Evolutionary conservation across 1,139 yeast genomes (phyloP), one percentile per base, ranked within the genome.

Genomic region (Magnusiomyces paraingens): DNA sequence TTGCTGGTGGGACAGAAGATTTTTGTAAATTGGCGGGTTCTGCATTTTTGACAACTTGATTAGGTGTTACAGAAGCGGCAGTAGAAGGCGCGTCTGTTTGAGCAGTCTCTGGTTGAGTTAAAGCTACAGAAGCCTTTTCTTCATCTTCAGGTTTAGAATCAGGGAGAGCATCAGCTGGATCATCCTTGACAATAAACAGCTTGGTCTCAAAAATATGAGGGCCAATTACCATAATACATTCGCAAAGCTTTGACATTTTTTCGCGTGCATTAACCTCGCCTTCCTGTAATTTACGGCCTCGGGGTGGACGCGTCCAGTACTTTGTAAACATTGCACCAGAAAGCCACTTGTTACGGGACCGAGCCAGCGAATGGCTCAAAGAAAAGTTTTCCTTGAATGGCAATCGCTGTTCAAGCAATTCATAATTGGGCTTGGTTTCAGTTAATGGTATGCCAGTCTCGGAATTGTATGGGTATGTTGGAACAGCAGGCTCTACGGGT

Each of bases 241-340:
- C 97, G 62, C 94, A 82, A 56, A 93, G 72, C 65, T 89, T 89
- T 55, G 89, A 86, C 96, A 91, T 90, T 52, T 84, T 84, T 61
- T 93, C 98, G 61, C 95, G 75, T 39, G 85, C 85, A 66, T 81
- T 81, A 10, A 75, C 64, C 51, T 72, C 70, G 55, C 73, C 72
- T 42, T 79, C 73, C 40, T 84, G 76, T 14, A 68, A 67, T 75
- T 61, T 82, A 70, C 61, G 77, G 66, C 79, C 81, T 78, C 81
- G 79, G 12, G 54, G 90, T 73, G 74, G 75, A 29, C 75, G 62
- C 2, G 73, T 66, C 96, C 97, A 91, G 63, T 83, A 88, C 52
- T 86, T 75, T 58, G 81, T 80, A 65, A 91, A 90, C 80, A 89
- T 81, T 2, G 84, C 84, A 4, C 85, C 81, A n/a, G 74, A 70